Base-by-base conservation (phyloP, 192 early-diverging fungal genomes). In the Thoreauomyces humboldtii region DNA sequence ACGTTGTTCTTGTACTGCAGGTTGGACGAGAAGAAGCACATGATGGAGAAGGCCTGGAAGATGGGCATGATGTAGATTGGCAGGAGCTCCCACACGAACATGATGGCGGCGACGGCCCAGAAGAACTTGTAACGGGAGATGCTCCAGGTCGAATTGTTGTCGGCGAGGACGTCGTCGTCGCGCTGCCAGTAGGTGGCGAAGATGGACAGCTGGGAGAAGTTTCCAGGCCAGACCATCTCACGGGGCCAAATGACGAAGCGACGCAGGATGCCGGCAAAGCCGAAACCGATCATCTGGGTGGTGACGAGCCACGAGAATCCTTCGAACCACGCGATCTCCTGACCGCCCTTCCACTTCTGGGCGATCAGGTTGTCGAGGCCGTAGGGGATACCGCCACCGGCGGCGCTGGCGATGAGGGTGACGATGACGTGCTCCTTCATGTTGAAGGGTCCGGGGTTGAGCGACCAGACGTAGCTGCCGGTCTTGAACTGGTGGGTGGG, bases 401-500 rank as follows among this genome's bases (percentile, higher is more conserved):
- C 61, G 9, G 86, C 80, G 28, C 32, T 33, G 29, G 85, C 87
- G 37, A 92, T 87, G 36, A 93, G 80, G n/a, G 86, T 87, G 25
- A 94, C 89, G 19, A 96, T 72, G 5, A 89, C 91, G 67, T 93
- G 91, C 65, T 93, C 94, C 73, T 96, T 96, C 65, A 93, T 84
- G 64, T 78, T 86, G 76, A 94, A 95, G 14, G 88, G 92, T 0
- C 93, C 93, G 0, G 89, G 89, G 65, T 95, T 93, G 34, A 93
- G 80, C 17, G 34, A 61, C 46, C 64, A 75, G n/a, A 71, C 69
- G 35, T 15, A 37, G 5, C 7, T 24, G 0, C 11, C 7, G 47
- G 47, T 50, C n/a, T 41, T 41, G 38, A 12, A 41, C 14, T 17
- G 4, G 27, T 27, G 15, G 41, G 87, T 88, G 31, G 55, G 55